phyloP scores from a whole-genome alignment of 805 yeast species.

The Wickerhamiella alocasiicola region DNA sequence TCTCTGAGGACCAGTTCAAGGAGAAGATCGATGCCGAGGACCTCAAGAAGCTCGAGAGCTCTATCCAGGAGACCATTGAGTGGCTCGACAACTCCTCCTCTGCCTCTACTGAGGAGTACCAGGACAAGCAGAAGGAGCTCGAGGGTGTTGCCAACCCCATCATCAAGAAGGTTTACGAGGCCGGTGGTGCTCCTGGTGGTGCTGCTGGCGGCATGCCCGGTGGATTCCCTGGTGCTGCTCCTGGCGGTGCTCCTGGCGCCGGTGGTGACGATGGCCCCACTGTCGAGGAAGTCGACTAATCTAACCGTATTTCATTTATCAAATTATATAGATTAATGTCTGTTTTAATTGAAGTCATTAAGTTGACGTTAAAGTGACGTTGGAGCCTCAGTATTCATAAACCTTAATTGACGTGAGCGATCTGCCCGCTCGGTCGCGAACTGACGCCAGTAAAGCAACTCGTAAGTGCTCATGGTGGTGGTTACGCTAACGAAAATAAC shows the following conservation, averaged over 20 bases:
- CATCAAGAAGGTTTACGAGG: constrained; percentile 90
- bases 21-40: constrained; percentile 44
- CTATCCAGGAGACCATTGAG: constrained; percentile 25
- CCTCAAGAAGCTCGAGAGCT: constrained; percentile 23
- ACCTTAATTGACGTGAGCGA: no score
- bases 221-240: constrained; percentile 52
- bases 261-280: constrained; percentile 54
- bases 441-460: no score
- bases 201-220: constrained; percentile 42
- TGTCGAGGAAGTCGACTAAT: constrained; percentile 68
- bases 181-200: constrained; percentile 73
- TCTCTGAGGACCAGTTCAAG: constrained; percentile 96
- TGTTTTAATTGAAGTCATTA: no score
- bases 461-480: no score
- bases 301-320: neutral
- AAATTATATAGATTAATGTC: no score
- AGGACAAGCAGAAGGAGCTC: constrained; percentile 89
- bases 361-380: no score
- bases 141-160: constrained; percentile 94
- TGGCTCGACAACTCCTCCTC: constrained; percentile 94
- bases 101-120: constrained; percentile 61
- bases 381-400: no score
- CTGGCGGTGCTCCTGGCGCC: constrained; percentile 38
- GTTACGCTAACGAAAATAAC: no score
- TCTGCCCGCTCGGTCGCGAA: no score